A percentile compares a stretch with the other conserved stretches of the same genome.
These are phyloP conservation scores for Lachancea nothofagi DNA, from an alignment of 805 yeast species.

Conservation along the genomic window DNA sequence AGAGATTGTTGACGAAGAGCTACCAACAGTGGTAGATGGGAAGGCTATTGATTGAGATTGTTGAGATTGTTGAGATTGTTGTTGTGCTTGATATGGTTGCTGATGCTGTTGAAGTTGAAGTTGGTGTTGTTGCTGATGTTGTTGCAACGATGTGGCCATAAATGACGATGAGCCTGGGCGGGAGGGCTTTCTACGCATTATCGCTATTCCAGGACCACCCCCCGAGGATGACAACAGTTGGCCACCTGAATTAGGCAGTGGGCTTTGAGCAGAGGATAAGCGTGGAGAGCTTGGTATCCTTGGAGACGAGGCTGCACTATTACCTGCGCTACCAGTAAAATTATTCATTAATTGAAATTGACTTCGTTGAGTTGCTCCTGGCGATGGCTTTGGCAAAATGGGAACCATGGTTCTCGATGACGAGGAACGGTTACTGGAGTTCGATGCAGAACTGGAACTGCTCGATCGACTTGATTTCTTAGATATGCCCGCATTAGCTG, in stretches of 20 bases:
- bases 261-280: slow-evolving; percentile 9
- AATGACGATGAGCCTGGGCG: slow-evolving; percentile 29
- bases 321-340: slow-evolving; percentile 20
- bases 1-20: slow-evolving; percentile 15
- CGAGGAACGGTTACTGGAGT: slow-evolving; percentile 27
- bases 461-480: slow-evolving; percentile 19
- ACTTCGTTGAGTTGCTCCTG: slow-evolving; percentile 12
- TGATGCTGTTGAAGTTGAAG: slow-evolving; percentile 13
- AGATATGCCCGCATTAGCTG: not conserved
- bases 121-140: slow-evolving; percentile 21
- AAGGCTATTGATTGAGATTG: slow-evolving; percentile 12
- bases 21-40: slow-evolving; percentile 7
- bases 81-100: slow-evolving; percentile 13
- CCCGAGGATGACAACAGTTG: slow-evolving; percentile 14
- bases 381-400: slow-evolving; percentile 33
- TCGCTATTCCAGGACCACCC: slow-evolving; percentile 25
- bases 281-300: slow-evolving; percentile 17
- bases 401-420: slow-evolving; percentile 32
- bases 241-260: slow-evolving; percentile 4
- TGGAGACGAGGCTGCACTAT: slow-evolving; percentile 31
- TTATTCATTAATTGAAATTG: slow-evolving; percentile 12
- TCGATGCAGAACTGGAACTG: slow-evolving; percentile 29
- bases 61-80: slow-evolving; percentile 12
- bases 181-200: slow-evolving; percentile 29
- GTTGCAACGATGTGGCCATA: slow-evolving; percentile 27